Conservation (phyloP, 768 basidiomycete species). For the Auricularia sp. region DNA sequence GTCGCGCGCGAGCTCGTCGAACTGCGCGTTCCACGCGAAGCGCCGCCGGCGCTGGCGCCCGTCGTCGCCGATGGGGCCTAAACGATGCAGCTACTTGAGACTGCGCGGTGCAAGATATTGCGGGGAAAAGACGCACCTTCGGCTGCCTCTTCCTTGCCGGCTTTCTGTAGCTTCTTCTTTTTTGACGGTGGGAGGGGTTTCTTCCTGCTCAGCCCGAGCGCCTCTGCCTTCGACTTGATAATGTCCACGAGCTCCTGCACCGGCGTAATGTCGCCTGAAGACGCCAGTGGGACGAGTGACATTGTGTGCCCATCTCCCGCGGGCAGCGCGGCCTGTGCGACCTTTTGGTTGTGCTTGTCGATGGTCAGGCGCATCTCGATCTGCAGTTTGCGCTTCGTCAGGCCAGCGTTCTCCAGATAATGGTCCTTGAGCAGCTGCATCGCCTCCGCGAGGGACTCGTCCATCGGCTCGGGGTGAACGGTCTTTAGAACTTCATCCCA, state of each 20-base stretch:
- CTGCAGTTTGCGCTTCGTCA: not conserved
- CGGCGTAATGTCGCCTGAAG: not conserved
- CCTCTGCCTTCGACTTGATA: not conserved
- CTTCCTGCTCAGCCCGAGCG: constrained; percentile 5
- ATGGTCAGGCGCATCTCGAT: not conserved
- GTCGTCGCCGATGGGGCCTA: not conserved
- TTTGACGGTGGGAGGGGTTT: constrained; percentile 20
- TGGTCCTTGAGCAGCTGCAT: not conserved
- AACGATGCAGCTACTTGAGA: too few relatives aligned
- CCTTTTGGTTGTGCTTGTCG: not conserved
- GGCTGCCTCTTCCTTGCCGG: constrained; percentile 12
- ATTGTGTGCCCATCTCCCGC: too few relatives aligned
- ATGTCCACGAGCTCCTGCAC: not conserved
- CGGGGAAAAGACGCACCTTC: too few relatives aligned
- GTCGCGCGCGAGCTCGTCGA: constrained; percentile 83
- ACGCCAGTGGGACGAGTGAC: not conserved
- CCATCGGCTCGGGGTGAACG: constrained; percentile 43
- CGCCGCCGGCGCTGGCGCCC: constrained; percentile 40
- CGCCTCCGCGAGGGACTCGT: not conserved
- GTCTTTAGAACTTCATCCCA: constrained; percentile 51
- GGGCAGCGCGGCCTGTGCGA: not conserved
- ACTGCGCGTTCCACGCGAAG: constrained; percentile 78
- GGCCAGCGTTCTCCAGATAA: not conserved
- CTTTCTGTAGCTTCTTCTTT: constrained; percentile 21
- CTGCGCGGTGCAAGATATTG: too few relatives aligned